Percentiles rank a stretch among this genome's conserved stretches.
Evolutionary conservation across 176 grass and related monocot genomes (phyloP).

Genomic region (Oryza brachyantha): DNA sequence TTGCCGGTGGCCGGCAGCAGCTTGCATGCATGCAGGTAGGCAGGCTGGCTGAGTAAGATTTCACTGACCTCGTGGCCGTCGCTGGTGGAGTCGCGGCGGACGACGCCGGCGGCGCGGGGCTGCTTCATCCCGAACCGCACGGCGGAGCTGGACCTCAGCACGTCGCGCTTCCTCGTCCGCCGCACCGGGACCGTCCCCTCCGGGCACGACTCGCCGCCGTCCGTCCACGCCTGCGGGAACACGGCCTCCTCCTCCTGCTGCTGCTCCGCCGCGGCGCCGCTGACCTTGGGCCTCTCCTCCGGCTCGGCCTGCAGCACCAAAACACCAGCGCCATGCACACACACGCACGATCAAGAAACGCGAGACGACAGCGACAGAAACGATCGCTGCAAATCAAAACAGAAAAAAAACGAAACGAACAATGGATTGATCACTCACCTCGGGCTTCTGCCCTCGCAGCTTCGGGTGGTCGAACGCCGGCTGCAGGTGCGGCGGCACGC

Average conservation of each 20-base stretch:
- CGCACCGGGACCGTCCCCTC: slow-evolving; percentile 59
- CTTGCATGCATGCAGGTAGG: too few relatives aligned
- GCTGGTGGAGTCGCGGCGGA: slow-evolving; percentile 74
- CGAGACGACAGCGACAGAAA: not conserved
- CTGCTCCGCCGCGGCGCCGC: not conserved
- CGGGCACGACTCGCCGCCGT: slow-evolving; percentile 53
- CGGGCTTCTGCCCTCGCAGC: slow-evolving; percentile 51
- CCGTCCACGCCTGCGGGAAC: slow-evolving; percentile 64
- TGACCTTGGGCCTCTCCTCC: slow-evolving; percentile 19
- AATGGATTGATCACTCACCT: slow-evolving; percentile 31
- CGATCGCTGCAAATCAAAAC: not conserved
- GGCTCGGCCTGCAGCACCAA: slow-evolving; percentile 50
- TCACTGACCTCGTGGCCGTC: slow-evolving; percentile 71
- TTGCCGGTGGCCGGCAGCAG: not conserved
- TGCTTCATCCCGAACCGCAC: slow-evolving; percentile 71
- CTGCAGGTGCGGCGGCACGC: slow-evolving; percentile 70
- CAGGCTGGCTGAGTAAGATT: not conserved
- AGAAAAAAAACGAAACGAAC: not conserved
- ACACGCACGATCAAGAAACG: not conserved
- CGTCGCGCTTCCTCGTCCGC: slow-evolving; percentile 48
- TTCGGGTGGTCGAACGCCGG: slow-evolving; percentile 72
- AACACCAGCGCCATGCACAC: too few relatives aligned
- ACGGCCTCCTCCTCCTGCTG: not conserved
- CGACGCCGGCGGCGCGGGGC: slow-evolving; percentile 15
- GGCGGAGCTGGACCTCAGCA: slow-evolving; percentile 46